Base-by-base conservation (phyloP, 441 rosid species). In the Biscutella laevigata region DNA sequence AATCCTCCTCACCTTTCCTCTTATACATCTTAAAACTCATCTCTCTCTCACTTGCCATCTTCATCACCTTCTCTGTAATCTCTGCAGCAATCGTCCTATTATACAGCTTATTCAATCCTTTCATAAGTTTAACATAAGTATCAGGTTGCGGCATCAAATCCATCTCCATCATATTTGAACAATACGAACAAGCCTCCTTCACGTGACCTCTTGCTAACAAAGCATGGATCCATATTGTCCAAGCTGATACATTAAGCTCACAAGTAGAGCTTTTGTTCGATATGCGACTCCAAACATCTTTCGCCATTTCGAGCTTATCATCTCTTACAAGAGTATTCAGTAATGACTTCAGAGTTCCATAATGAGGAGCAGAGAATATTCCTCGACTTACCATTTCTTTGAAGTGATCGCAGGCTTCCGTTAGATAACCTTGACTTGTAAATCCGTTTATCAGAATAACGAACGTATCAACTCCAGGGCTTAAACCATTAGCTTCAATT, bases 151-250 rank as follows among this genome's bases (percentile, higher is more conserved):
- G 95, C 97, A 89, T 86, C 43, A 82, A 33, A 29, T 82, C 85
- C 33, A 77, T 72, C 28, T 84, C 91, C 94, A 86, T 77, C 97
- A 89, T 89, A 49, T 84, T 88, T 62, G 84, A 28, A 69, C 94
- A 86, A 71, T 80, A 82, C 0, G 77, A 77, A 62, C 97, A 89
- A 4, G 97, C 97, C 59, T 82, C 95, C 72, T 89, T 89, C 58
- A 86, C 94, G 38, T 78, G 77, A 35, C 94, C 85, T 21, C 50
- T 80, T 12, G 88, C 74, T 45, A 74, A 76, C 62, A 86, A 66
- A 11, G 86, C 78, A 41, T 89, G 97, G 53, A 89, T 82, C 97
- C 97, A 89, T 50, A 89, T 86, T 28, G 95, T 89, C 95, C 97
- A 89, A 11, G 94, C 84, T 70, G 63, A 74, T 63, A 77, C 76